Base-by-base conservation (phyloP, 768 basidiomycete species). In the Fomitopsis pulvina region DNA sequence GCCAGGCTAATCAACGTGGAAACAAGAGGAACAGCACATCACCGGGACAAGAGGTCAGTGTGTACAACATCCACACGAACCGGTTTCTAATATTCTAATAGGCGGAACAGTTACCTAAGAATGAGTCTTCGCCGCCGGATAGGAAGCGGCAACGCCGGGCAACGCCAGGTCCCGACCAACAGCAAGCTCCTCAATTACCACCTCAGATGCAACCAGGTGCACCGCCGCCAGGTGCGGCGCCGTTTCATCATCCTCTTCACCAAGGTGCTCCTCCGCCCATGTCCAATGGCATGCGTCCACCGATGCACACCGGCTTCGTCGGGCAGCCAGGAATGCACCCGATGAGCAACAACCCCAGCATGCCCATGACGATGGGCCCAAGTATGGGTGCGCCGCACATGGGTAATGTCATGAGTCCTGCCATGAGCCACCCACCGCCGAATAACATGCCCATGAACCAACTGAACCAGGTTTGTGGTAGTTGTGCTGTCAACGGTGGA, bases 201-300 rank as follows among this genome's bases (percentile, higher is more conserved):
- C 47, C 69, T 48, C 75, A 73, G 46, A 66, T 64, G n/a, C 68
- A 68, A 18, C 67, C 71, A 22, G 63, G 65, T 60, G 55, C 63
- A 12, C 65, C 72, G 1, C 70, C 72, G 52, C 53, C 60, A 25
- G 57, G 68, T 16, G 57, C 65, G 41, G 62, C 66, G 7, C 68
- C 66, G 45, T 71, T 66, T 18, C 47, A 49, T 28, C 60, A 64
- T 52, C 42, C 52, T 1, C 56, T 63, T 1, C 56, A 62, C 26
- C 67, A 64, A 24, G 70, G 70, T 37, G 48, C 27, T 20, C 55
- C 52, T 10, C 42, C 39, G 21, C 66, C 63, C n/a, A 68, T 70
- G 62, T 58, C 64, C 41, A 74, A 68, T 45, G 68, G 69, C 20
- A 64, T 64, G 58, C 69, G 77, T 68, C 59, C 69, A 45, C 38